Conservation (phyloP, 176 grass and related monocot species). For the Juncus effusus region DNA sequence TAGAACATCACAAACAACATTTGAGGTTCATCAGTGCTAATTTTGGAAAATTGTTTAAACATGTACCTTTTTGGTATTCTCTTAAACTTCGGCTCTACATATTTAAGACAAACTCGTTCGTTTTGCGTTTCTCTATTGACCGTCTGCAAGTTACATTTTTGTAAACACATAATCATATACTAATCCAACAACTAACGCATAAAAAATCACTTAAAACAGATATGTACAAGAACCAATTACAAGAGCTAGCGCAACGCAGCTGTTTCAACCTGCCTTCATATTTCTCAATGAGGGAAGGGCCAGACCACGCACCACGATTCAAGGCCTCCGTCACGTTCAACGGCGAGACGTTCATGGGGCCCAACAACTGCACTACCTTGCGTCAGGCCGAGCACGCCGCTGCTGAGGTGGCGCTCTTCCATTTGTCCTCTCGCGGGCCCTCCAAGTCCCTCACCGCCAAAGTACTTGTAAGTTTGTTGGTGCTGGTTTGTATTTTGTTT, state of each 20-base stretch:
- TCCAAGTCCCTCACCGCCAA: conserved; percentile 60
- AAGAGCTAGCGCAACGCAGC: conserved; percentile 95
- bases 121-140: too few relatives aligned
- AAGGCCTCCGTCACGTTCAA: conserved; percentile 81
- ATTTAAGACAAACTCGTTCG: too few relatives aligned
- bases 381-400: conserved; percentile 89
- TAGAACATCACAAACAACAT: too few relatives aligned
- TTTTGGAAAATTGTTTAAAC: too few relatives aligned
- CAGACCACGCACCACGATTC: conserved; percentile 92
- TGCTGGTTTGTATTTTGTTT: too few relatives aligned
- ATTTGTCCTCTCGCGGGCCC: conserved; percentile 63
- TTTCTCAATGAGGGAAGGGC: conserved; percentile 60
- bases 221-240: conserved; percentile 97
- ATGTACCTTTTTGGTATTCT: too few relatives aligned
- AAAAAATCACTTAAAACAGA: neutral
- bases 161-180: too few relatives aligned
- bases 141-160: too few relatives aligned
- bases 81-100: too few relatives aligned
- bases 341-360: conserved; percentile 75
- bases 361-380: conserved; percentile 63
- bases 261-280: conserved; percentile 90
- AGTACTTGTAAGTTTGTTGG: conserved; percentile 45
- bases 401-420: conserved; percentile 68
- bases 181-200: too few relatives aligned
- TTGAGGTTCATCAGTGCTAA: too few relatives aligned